phyloP scores from a whole-genome alignment of 768 basidiomycete species.

The Agrocybe chaxingu region DNA sequence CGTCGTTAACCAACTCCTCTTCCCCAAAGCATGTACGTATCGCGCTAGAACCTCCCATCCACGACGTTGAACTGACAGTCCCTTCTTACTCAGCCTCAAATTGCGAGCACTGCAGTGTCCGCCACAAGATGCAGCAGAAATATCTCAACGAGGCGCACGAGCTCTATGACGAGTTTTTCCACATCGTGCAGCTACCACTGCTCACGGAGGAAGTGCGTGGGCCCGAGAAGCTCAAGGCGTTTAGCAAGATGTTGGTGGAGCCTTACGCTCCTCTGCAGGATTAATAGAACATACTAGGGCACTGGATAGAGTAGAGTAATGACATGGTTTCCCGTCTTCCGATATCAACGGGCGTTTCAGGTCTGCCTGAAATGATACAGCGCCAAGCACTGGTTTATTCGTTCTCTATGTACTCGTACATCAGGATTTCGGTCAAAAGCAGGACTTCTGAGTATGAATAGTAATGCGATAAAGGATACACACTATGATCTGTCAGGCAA shows the following conservation, averaged over 20 bases:
- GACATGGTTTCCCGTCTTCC: too few relatives aligned
- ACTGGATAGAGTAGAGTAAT: too few relatives aligned
- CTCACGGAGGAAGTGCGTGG: conserved; percentile 97
- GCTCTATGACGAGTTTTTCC: conserved; percentile 97
- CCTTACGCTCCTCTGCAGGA: conserved; percentile 67
- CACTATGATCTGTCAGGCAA: too few relatives aligned
- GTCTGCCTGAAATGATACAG: too few relatives aligned
- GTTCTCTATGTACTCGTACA: too few relatives aligned
- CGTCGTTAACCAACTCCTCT: conserved; percentile 95
- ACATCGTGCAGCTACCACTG: conserved; percentile 89
- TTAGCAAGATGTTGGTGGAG: conserved; percentile 87
- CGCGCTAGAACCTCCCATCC: not conserved
- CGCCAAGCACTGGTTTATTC: too few relatives aligned
- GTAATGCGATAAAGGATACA: too few relatives aligned
- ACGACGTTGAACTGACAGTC: conserved; percentile 1
- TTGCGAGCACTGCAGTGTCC: conserved; percentile 93
- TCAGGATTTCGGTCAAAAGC: too few relatives aligned
- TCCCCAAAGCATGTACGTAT: conserved; percentile 80
- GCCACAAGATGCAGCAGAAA: conserved; percentile 98
- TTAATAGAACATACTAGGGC: conserved; percentile 11
- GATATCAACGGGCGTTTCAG: too few relatives aligned
- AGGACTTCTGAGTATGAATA: too few relatives aligned
- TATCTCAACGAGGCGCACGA: conserved; percentile 96
- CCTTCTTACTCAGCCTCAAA: conserved; percentile 59
- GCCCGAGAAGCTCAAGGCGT: conserved; percentile 88